Conservation (phyloP, 163 green algal species). For the Coccomyxa subellipsoidea region DNA sequence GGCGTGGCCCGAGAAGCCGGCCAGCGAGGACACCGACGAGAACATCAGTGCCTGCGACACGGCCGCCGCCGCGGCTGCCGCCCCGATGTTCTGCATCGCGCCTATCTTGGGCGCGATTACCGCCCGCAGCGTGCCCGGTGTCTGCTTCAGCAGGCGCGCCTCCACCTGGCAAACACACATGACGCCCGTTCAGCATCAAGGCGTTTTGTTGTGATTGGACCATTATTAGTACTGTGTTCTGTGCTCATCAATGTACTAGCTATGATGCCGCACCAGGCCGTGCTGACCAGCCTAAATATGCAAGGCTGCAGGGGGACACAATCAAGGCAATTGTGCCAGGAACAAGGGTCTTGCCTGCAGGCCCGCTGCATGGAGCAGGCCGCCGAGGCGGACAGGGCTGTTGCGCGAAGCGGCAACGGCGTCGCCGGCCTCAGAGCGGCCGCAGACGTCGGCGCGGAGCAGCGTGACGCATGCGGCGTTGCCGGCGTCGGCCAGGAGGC, state of each 20-base stretch:
- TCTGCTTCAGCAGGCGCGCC: conserved; percentile 19
- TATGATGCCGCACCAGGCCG: no score
- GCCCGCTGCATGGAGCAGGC: conserved; percentile 64
- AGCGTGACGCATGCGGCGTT: neutral
- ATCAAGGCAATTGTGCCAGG: no score
- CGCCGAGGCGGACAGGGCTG: neutral
- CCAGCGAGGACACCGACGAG: conserved; percentile 63
- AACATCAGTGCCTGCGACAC: conserved; percentile 43
- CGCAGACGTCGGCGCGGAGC: conserved; percentile 26
- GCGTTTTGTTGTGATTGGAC: no score
- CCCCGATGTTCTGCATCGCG: conserved; percentile 7
- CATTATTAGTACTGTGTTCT: no score
- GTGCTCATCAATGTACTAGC: no score
- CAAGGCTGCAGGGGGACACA: no score
- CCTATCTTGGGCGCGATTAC: conserved; percentile 55
- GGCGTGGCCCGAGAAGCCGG: conserved; percentile 57
- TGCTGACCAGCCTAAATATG: no score
- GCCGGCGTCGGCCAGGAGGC: neutral
- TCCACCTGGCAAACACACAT: conserved; percentile 23
- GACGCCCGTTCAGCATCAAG: neutral
- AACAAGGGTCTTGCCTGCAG: conserved; percentile 45
- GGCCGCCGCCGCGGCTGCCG: neutral
- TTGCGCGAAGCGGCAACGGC: neutral
- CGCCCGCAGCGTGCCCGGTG: conserved; percentile 19
- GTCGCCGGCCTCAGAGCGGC: conserved; percentile 17